These are phyloP conservation scores for Triticum dicoccoides DNA, from an alignment of 176 grass and related monocot genomes.

Conservation along the genomic window DNA sequence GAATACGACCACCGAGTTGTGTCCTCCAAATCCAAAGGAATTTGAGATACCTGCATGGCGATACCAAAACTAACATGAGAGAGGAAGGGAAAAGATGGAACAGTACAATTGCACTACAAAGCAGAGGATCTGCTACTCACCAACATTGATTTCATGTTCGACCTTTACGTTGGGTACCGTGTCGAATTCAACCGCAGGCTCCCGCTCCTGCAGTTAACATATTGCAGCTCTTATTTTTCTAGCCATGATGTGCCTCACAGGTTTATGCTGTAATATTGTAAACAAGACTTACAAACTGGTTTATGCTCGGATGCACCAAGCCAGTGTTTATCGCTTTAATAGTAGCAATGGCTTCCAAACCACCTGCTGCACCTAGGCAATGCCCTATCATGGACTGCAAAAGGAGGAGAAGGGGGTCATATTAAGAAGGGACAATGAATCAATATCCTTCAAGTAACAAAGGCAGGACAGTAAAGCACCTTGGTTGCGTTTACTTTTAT, in stretches of 20 bases:
- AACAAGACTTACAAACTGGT: conserved; percentile 91
- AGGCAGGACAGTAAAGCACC: conserved; percentile 34
- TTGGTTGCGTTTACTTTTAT: conserved; percentile 98
- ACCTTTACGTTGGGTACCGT: conserved; percentile 89
- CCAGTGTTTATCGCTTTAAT: conserved; percentile 94
- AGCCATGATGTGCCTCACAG: background rate
- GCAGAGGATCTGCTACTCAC: conserved; percentile 38
- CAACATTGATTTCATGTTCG: conserved; percentile 95
- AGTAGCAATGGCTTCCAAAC: conserved; percentile 92
- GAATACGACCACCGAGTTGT: conserved; percentile 95
- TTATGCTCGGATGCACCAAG: conserved; percentile 98
- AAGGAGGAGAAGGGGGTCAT: background rate
- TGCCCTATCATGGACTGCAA: conserved; percentile 99
- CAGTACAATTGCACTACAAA: background rate
- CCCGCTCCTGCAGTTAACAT: conserved; percentile 58
- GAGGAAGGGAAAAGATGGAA: background rate
- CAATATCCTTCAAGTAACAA: background rate
- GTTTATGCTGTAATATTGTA: background rate
- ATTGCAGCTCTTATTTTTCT: background rate
- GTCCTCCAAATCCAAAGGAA: conserved; percentile 96
- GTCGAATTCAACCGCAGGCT: conserved; percentile 84
- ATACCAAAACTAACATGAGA: conserved; percentile 19
- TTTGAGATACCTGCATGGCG: conserved; percentile 76
- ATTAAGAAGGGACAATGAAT: conserved; percentile 32
- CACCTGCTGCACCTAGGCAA: conserved; percentile 95